Percentiles rank a stretch among this genome's conserved stretches.
Conservation (phyloP, 2,329 filamentous ascomycete genomes). For the Periconia digitata region DNA sequence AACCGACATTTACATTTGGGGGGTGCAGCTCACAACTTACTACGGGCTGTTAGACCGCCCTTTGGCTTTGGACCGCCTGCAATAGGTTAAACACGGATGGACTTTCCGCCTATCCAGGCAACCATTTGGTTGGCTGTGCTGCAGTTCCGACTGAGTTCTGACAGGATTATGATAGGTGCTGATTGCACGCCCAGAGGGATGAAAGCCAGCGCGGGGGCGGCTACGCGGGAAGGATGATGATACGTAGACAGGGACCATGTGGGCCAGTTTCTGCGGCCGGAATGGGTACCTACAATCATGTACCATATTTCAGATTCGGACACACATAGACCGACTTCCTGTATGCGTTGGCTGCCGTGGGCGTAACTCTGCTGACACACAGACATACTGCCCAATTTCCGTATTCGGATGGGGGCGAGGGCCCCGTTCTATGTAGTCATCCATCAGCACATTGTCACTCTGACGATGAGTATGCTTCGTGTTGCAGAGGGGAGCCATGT, state of each 20-base stretch:
- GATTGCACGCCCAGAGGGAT: constrained; percentile 6
- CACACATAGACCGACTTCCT: too few relatives aligned
- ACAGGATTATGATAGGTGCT: constrained; percentile 25
- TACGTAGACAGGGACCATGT: background rate
- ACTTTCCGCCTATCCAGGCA: constrained; percentile 1
- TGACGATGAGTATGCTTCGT: background rate
- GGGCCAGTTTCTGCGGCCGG: background rate
- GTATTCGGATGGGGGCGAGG: too few relatives aligned
- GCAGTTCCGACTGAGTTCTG: constrained; percentile 31
- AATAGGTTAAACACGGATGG: background rate
- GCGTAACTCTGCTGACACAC: too few relatives aligned
- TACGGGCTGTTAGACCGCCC: background rate
- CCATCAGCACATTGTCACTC: too few relatives aligned
- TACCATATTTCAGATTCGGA: background rate
- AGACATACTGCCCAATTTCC: too few relatives aligned
- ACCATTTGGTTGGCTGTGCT: constrained; percentile 16
- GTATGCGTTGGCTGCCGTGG: too few relatives aligned
- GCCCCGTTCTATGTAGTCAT: too few relatives aligned
- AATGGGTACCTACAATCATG: background rate
- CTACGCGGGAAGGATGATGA: constrained; percentile 38
- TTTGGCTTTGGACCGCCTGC: background rate
- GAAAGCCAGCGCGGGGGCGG: constrained; percentile 17
- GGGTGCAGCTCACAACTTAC: too few relatives aligned
- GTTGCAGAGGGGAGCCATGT: background rate
- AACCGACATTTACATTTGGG: too few relatives aligned